These are phyloP conservation scores for Neocallimastix lanati DNA, from an alignment of 192 early-diverging fungal species.

Conservation along the genomic window DNA sequence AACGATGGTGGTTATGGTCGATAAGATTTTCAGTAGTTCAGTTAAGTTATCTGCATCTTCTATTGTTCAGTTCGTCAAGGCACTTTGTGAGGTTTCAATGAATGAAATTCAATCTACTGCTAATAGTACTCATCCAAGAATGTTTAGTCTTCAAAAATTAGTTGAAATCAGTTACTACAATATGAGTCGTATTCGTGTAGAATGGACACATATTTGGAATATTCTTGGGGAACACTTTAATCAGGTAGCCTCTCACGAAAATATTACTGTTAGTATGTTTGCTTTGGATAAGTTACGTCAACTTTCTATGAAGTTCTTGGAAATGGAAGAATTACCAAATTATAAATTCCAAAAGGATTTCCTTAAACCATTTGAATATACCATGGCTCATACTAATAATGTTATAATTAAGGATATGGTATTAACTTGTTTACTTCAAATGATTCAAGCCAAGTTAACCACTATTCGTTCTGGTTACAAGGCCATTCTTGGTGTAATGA, in stretches of 20 bases:
- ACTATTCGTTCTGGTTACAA: slow-evolving; percentile 73
- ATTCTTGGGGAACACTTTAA: slow-evolving; percentile 63
- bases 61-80: slow-evolving; percentile 75
- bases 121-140: slow-evolving; percentile 40
- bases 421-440: slow-evolving; percentile 54
- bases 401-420: slow-evolving; percentile 60
- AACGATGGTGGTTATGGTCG: slow-evolving; percentile 55
- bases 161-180: slow-evolving; percentile 96
- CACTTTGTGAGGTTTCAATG: slow-evolving; percentile 68
- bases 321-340: slow-evolving; percentile 83
- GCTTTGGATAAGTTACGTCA: slow-evolving; percentile 82
- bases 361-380: slow-evolving; percentile 66
- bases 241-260: slow-evolving; percentile 48
- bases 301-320: slow-evolving; percentile 81
- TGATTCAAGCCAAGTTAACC: slow-evolving; percentile 49
- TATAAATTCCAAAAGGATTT: slow-evolving; percentile 92
- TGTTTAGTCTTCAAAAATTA: slow-evolving; percentile 84
- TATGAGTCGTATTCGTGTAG: slow-evolving; percentile 83
- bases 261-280: slow-evolving; percentile 66
- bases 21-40: slow-evolving; percentile 67
- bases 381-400: slow-evolving; percentile 58
- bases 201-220: slow-evolving; percentile 86
- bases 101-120: slow-evolving; percentile 64
- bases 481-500: slow-evolving; percentile 38
- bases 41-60: slow-evolving; percentile 57